These are phyloP conservation scores for Ogataea dorogensis DNA, from an alignment of 805 yeast genomes.

Conservation along the genomic window DNA sequence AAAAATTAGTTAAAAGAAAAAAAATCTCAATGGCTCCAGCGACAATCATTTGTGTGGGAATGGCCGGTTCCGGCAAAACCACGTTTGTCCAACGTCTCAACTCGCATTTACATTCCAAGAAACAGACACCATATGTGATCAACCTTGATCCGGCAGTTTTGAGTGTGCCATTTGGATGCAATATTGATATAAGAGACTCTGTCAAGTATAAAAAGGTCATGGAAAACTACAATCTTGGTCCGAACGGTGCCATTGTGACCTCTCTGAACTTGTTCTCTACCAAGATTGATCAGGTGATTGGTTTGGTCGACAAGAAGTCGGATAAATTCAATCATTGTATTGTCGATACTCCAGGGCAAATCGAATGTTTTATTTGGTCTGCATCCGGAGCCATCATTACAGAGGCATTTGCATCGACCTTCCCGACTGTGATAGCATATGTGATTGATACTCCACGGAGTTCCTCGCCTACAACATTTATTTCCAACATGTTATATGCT, in stretches of 20 bases:
- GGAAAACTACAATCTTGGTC: constrained; percentile 94
- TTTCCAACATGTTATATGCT: constrained; percentile 97
- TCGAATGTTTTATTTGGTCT: constrained; percentile 97
- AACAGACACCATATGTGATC: constrained; percentile 82
- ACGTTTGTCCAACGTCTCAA: constrained; percentile 95
- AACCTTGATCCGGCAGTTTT: constrained; percentile 96
- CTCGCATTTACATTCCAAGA: constrained; percentile 74
- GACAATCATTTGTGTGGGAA: constrained; percentile 40
- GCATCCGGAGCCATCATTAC: constrained; percentile 97
- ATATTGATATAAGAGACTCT: constrained; percentile 94
- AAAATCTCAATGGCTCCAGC: constrained; percentile 34
- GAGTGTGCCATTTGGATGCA: constrained; percentile 89
- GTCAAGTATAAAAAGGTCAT: constrained; percentile 93
- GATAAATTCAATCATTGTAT: constrained; percentile 64
- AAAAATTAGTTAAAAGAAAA: constrained; percentile 2
- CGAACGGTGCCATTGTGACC: constrained; percentile 98
- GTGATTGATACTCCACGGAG: constrained; percentile 96
- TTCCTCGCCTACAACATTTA: constrained; percentile 91
- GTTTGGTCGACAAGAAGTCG: constrained; percentile 75
- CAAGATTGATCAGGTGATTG: constrained; percentile 92
- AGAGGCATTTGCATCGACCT: constrained; percentile 92
- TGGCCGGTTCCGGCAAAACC: constrained; percentile 86
- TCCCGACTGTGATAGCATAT: constrained; percentile 94
- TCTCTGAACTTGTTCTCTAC: constrained; percentile 90
- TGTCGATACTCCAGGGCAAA: constrained; percentile 98